A percentile compares a stretch with the other conserved stretches of the same genome.
phyloP scores from a whole-genome alignment of 73 alveolate species.

The Breviolum minutum region DNA sequence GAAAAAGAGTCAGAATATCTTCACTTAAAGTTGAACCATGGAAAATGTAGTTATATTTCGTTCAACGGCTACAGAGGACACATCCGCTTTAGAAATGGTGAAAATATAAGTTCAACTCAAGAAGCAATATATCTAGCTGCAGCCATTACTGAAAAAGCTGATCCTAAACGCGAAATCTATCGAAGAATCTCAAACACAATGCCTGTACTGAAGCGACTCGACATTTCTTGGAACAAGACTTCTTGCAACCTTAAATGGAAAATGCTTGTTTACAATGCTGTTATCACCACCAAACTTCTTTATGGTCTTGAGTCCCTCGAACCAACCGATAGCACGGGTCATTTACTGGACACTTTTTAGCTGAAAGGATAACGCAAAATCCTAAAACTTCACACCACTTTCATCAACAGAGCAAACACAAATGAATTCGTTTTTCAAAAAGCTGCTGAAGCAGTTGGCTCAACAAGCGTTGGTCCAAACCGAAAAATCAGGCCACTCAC shows the following conservation, averaged over 20 bases:
- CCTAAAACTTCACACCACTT: background rate
- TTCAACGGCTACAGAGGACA: background rate
- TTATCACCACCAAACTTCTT: background rate
- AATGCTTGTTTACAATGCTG: background rate
- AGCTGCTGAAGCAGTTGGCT: background rate
- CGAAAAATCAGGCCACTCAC: background rate
- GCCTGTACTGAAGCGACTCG: background rate
- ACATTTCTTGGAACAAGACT: conserved; percentile 10
- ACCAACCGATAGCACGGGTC: background rate
- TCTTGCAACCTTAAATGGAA: conserved; percentile 1
- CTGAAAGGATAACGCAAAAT: conserved; percentile 10
- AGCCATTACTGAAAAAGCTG: background rate
- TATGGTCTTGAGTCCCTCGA: background rate
- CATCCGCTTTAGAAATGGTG: background rate
- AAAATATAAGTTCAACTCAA: background rate
- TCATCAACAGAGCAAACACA: background rate
- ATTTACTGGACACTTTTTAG: background rate
- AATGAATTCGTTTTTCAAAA: background rate
- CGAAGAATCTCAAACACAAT: background rate
- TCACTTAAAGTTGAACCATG: background rate
- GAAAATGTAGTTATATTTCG: background rate
- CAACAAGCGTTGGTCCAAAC: too few species aligned
- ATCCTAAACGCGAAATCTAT: background rate
- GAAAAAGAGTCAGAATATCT: background rate
- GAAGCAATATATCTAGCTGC: background rate